Percentiles rank a stretch among this genome's conserved stretches.
Evolutionary conservation across 2,329 filamentous ascomycete species (phyloP).

Genomic region (Phaeomoniella chlamydospora): DNA sequence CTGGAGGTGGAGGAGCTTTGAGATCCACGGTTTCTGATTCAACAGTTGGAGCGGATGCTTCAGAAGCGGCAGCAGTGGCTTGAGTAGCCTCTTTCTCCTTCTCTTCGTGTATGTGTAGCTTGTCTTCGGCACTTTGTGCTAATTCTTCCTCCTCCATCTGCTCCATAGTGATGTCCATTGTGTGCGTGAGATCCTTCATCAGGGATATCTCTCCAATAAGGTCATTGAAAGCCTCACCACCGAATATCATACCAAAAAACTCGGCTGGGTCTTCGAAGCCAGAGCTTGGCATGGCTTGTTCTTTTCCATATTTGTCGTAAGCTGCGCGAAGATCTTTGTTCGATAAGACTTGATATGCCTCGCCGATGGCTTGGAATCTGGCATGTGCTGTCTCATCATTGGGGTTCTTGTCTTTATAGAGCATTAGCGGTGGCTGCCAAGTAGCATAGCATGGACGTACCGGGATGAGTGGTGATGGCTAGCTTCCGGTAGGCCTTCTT

Average conservation of each 20-base stretch:
- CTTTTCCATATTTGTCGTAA: slow-evolving; percentile 96
- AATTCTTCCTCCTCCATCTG: slow-evolving; percentile 57
- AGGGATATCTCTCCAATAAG: slow-evolving; percentile 97
- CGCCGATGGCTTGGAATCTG: slow-evolving; percentile 75
- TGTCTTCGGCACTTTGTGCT: slow-evolving; percentile 35
- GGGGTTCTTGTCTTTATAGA: slow-evolving; percentile 75
- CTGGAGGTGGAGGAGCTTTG: slow-evolving; percentile 8
- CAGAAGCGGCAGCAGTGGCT: slow-evolving; percentile 11
- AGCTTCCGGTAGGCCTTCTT: slow-evolving; percentile 94
- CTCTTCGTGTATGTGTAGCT: slow-evolving; percentile 28
- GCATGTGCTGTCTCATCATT: slow-evolving; percentile 86
- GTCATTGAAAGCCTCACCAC: slow-evolving; percentile 87
- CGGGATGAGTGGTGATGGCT: slow-evolving; percentile 84
- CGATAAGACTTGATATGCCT: slow-evolving; percentile 66
- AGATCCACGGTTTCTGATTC: no score
- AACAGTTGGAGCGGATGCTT: slow-evolving; percentile 2
- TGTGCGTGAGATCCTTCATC: slow-evolving; percentile 95
- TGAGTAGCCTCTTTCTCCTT: slow-evolving; percentile 29
- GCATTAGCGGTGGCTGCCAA: slow-evolving; percentile 7
- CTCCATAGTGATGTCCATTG: slow-evolving; percentile 93
- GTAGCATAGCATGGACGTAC: slow-evolving; percentile 16
- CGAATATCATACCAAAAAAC: slow-evolving; percentile 98
- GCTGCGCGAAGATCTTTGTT: slow-evolving; percentile 74
- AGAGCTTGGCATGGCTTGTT: slow-evolving; percentile 75
- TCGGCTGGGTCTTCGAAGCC: slow-evolving; percentile 93